Percentiles rank a stretch among this genome's conserved stretches.
phyloP scores from a whole-genome alignment of 768 basidiomycete genomes.

The Lactarius psammicola region DNA sequence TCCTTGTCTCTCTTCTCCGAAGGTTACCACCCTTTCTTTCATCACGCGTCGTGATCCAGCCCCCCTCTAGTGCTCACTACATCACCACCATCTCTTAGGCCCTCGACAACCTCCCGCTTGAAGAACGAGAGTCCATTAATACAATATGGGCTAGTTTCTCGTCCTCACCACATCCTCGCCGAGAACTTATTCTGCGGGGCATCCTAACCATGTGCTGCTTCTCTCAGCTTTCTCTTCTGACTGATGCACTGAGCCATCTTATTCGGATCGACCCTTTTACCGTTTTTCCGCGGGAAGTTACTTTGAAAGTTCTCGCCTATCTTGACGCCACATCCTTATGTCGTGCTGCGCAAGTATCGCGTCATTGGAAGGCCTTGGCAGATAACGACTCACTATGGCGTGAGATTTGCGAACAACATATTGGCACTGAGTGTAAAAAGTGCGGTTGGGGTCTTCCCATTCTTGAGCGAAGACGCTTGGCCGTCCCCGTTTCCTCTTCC shows the following conservation, averaged over 20 bases:
- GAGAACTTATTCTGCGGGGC: slow-evolving; percentile 93
- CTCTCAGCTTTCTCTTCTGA: slow-evolving; percentile 93
- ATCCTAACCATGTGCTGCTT: slow-evolving; percentile 99
- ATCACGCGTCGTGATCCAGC: slow-evolving; percentile 3
- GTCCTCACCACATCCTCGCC: slow-evolving; percentile 84
- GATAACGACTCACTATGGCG: slow-evolving; percentile 97
- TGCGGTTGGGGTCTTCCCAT: slow-evolving; percentile 98
- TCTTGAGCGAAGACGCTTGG: slow-evolving; percentile 67
- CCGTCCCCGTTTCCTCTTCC: slow-evolving; percentile 40
- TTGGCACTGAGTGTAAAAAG: slow-evolving; percentile 93
- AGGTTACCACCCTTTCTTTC: not conserved
- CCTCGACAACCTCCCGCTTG: slow-evolving; percentile 80
- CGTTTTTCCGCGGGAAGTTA: slow-evolving; percentile 87
- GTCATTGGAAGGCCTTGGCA: slow-evolving; percentile 81
- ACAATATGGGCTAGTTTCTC: slow-evolving; percentile 97
- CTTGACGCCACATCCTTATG: slow-evolving; percentile 93
- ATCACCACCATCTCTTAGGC: slow-evolving; percentile 51
- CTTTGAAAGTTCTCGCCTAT: slow-evolving; percentile 79
- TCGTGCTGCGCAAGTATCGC: slow-evolving; percentile 87
- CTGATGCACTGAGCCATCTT: slow-evolving; percentile 85
- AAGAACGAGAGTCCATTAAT: slow-evolving; percentile 85
- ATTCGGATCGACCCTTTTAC: slow-evolving; percentile 95
- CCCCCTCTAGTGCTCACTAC: not conserved
- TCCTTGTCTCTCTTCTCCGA: not conserved
- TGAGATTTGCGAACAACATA: slow-evolving; percentile 96